Evolutionary conservation across 108 stramenopile genomes (phyloP), one percentile per base, ranked within the genome.

Genomic region (Seminavis robusta): DNA sequence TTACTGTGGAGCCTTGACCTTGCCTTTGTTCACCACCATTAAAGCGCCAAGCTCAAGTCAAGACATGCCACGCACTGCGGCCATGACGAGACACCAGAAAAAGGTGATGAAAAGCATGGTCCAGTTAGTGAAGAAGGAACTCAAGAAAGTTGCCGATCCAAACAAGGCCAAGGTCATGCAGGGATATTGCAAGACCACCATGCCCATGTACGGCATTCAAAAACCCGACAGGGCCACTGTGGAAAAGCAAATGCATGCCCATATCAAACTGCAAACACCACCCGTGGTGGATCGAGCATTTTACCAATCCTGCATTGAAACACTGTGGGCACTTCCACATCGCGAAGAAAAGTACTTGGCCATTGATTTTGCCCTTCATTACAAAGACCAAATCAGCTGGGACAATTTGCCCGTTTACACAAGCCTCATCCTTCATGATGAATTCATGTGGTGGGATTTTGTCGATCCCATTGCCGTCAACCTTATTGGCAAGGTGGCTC

Each of bases 371-470:
- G 55, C 55, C 1, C 25, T 56, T n/a, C 55, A 56, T 23, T 56
- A 56, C 43, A 10, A 13, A 29, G 31, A 56, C 15, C 30, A 33
- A 30, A 37, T 61, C 1, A 50, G n/a, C 27, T 1, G n/a, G 34
- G 39, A 20, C 43, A 11, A 40, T 8, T 15, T 40, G 30, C 4
- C 10, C 8, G 4, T 39, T 8, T 61, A 61, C 37, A 27, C 48
- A 39, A 15, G 39, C 24, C 33, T n/a, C n/a, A n/a, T 46, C 29
- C 29, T 49, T 16, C 48, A 29, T 17, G 25, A 61, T 28, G 48
- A 61, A 0, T 61, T 34, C 30, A 37, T 28, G 37, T 61, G 59
- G 59, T 61, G 59, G 59, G 59, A 61, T 61, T 23, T 46, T 1
- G 40, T 42, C 19, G 59, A 61, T 49, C 47, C 37, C 1, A 45